A percentile compares a stretch with the other conserved stretches of the same genome.
Evolutionary conservation across 2,329 filamentous ascomycete genomes (phyloP).

Genomic region (Zymoseptoria brevis): DNA sequence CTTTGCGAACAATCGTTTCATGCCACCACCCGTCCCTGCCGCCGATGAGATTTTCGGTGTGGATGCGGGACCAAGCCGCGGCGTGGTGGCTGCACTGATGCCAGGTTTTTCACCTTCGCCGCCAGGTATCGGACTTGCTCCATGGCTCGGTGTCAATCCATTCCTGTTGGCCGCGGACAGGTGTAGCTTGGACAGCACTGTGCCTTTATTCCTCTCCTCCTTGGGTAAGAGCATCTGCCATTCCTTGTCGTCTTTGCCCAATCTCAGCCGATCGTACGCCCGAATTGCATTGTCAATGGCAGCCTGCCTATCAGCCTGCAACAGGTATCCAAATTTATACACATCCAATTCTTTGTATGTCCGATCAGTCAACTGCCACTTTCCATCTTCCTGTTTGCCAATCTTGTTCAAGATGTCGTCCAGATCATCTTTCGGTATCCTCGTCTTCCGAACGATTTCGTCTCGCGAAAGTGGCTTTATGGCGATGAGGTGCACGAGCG

Average conservation of each 20-base stretch:
- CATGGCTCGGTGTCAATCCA: constrained; percentile 21
- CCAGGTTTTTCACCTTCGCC: constrained; percentile 17
- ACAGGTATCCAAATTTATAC: constrained; percentile 53
- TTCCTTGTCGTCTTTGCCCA: constrained; percentile 51
- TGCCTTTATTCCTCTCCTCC: constrained; percentile 55
- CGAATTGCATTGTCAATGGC: constrained; percentile 56
- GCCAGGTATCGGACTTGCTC: constrained; percentile 24
- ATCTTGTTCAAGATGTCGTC: constrained; percentile 44
- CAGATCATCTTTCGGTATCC: constrained; percentile 43
- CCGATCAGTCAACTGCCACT: constrained; percentile 51
- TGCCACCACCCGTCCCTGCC: constrained; percentile 19
- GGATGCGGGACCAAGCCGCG: constrained; percentile 19
- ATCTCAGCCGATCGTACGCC: constrained; percentile 54
- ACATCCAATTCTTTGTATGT: constrained; percentile 54
- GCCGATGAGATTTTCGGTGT: constrained; percentile 21
- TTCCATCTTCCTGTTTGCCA: constrained; percentile 43
- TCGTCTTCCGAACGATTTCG: constrained; percentile 40
- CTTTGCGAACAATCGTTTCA: constrained; percentile 38
- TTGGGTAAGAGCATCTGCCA: constrained; percentile 56
- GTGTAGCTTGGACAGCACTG: constrained; percentile 51
- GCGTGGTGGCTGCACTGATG: constrained; percentile 21
- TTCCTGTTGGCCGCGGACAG: constrained; percentile 31
- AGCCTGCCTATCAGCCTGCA: constrained; percentile 47
- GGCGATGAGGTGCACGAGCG: constrained; percentile 48
- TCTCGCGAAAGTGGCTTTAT: constrained; percentile 42